Evolutionary conservation across 495 filamentous ascomycete species (phyloP), one percentile per base, ranked within the genome.

Genomic region (Xylaria acuta): DNA sequence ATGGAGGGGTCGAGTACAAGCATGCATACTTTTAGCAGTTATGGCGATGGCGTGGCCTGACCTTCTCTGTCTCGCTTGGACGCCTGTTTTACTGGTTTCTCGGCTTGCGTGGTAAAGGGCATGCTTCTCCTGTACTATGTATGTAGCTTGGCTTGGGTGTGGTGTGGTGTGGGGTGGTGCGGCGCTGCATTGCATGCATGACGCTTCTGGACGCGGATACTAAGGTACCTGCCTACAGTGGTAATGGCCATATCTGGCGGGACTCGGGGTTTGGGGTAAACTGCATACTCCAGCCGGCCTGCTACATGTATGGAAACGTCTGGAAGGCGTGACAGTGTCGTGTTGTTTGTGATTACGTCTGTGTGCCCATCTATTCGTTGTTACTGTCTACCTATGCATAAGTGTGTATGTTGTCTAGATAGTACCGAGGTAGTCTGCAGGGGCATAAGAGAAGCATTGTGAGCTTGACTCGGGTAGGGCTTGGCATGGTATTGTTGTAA

Each of bases 1-100:
- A 49, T 49, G 20, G 16, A 14, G 43, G 43, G 32, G 56, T 60
- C 25, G 53, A 58, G 53, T 20, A 58, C 18, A 38, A 38, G 18
- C 43, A 47, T 47, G 18, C 43, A 18, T 47, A 47, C 5, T 11
- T 41, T 49, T 49, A 49, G 45, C 45, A 49, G 45, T 49, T 49
- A 49, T 49, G 56, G 56, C 16, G 16, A 59, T 36, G 56, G 56
- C 18, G 20, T 63, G 59, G 36, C 59, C 32, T 63, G 36, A 63
- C 36, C 25, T n/a, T n/a, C n/a, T n/a, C n/a, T 63, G 36, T 25
- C 59, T 63, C 59, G 59, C 59, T 63, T 63, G n/a, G 59, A 63
- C 59, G 11, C 36, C 9, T 63, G 59, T 25, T 63, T 41, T 25
- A 41, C 59, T 63, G 59, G 59, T 22, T 6, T 63, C 59, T 63